phyloP scores from a whole-genome alignment of 495 filamentous ascomycete genomes.

The Podospora pseudoanserina region DNA sequence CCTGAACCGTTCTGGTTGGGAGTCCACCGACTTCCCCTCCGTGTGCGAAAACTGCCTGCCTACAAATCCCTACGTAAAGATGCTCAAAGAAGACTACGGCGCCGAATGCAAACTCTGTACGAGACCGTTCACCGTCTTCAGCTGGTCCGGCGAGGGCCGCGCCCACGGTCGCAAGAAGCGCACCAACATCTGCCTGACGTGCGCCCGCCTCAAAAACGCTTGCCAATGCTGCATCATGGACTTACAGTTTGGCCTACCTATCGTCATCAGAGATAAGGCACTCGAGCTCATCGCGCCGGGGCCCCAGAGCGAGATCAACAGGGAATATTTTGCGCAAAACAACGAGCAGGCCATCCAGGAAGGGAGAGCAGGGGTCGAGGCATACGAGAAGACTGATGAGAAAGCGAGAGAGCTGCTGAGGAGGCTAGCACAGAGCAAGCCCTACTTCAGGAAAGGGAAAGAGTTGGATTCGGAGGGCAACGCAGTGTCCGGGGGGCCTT shows the following conservation, averaged over 20 bases:
- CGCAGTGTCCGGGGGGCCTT: constrained; percentile 33
- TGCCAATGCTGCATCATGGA: constrained; percentile 99
- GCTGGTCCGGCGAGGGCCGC: constrained; percentile 78
- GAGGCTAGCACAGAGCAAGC: constrained; percentile 83
- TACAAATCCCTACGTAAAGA: constrained; percentile 96
- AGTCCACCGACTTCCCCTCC: constrained; percentile 78
- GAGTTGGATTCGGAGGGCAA: constrained; percentile 56
- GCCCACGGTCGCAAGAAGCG: constrained; percentile 81
- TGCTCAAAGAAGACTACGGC: constrained; percentile 94
- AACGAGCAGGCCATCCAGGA: constrained; percentile 94
- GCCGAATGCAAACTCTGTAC: constrained; percentile 84
- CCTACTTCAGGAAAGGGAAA: constrained; percentile 84
- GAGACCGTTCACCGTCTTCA: constrained; percentile 91
- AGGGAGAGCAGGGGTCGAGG: constrained; percentile 69
- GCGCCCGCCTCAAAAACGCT: constrained; percentile 91
- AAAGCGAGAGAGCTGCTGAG: constrained; percentile 86
- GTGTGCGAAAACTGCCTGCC: constrained; percentile 77
- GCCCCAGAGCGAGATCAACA: constrained; percentile 83
- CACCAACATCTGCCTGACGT: constrained; percentile 92
- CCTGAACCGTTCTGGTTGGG: constrained; percentile 93
- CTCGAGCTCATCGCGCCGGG: constrained; percentile 95
- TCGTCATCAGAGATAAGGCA: constrained; percentile 91
- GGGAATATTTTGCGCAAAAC: constrained; percentile 96
- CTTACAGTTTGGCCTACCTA: constrained; percentile 89
- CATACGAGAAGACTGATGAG: constrained; percentile 95